These are phyloP conservation scores for Capronia coronata DNA, from an alignment of 2,329 filamentous ascomycete species.

Conservation along the genomic window DNA sequence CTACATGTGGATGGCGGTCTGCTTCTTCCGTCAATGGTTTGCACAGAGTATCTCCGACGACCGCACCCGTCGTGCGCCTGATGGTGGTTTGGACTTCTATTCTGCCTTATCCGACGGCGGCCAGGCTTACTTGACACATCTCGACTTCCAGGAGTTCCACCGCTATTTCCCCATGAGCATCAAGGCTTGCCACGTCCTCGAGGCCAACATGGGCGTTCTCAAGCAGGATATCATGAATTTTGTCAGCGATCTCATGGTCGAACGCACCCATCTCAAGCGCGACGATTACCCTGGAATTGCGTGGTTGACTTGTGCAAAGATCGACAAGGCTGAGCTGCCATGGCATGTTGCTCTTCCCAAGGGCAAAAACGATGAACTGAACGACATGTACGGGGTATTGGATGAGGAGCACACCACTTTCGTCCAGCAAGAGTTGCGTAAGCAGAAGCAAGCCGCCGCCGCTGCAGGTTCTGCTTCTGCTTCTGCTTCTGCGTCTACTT, in stretches of 20 bases:
- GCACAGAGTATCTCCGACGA: constrained; percentile 37
- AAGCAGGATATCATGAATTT: constrained; percentile 36
- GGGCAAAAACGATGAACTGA: constrained; percentile 4
- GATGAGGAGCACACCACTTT: constrained; percentile 4
- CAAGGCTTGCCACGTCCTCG: constrained; percentile 29
- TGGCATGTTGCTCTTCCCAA: constrained; percentile 29
- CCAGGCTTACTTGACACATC: constrained; percentile 40
- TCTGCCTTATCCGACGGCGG: constrained; percentile 36
- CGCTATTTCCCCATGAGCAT: constrained; percentile 30
- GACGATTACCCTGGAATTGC: constrained; percentile 31
- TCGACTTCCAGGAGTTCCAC: constrained; percentile 29
- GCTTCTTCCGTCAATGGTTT: constrained; percentile 45
- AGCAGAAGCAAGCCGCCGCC: background rate
- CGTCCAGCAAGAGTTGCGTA: background rate
- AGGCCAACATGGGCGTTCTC: constrained; percentile 33
- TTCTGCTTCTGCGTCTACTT: background rate
- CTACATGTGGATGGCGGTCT: constrained; percentile 46
- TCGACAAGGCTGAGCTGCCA: constrained; percentile 39
- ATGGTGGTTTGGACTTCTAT: constrained; percentile 46
- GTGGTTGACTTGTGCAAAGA: constrained; percentile 42
- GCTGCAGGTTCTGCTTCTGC: background rate
- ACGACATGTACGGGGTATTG: constrained; percentile 7
- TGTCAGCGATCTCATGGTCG: constrained; percentile 35
- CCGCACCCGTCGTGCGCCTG: constrained; percentile 35
- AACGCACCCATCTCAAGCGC: constrained; percentile 37